Evolutionary conservation across 83 land plant species (phyloP).

Genomic region (Picea abies): DNA sequence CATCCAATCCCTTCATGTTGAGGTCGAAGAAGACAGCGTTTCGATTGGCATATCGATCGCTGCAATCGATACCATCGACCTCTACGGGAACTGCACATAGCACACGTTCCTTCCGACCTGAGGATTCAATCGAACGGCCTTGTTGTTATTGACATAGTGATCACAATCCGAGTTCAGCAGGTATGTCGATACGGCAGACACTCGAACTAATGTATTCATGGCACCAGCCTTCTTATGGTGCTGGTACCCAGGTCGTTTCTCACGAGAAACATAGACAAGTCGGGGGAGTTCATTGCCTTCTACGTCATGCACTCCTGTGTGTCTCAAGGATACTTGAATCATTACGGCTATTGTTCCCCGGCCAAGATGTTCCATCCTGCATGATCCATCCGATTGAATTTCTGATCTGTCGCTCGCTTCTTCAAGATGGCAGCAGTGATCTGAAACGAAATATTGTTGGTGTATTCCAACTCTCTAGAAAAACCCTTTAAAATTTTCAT

Average conservation of each 20-base stretch:
- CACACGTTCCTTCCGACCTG: constrained; percentile 44
- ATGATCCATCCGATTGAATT: constrained; percentile 44
- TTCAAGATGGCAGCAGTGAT: too few relatives aligned
- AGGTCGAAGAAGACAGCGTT: constrained; percentile 70
- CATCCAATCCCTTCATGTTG: constrained; percentile 87
- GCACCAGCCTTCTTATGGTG: constrained; percentile 55
- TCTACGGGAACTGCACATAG: constrained; percentile 64
- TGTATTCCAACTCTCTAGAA: too few relatives aligned
- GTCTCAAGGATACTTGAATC: constrained; percentile 53
- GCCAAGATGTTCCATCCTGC: constrained; percentile 61
- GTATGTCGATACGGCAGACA: constrained; percentile 62
- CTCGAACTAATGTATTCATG: constrained; percentile 58
- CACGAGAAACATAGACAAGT: constrained; percentile 45
- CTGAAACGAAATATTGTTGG: too few relatives aligned
- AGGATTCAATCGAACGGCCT: constrained; percentile 70
- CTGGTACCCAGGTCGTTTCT: constrained; percentile 47
- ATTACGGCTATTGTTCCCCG: constrained; percentile 48
- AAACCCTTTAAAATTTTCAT: too few relatives aligned
- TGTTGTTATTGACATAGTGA: constrained; percentile 69
- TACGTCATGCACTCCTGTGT: constrained; percentile 41
- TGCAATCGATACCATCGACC: constrained; percentile 64
- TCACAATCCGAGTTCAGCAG: constrained; percentile 71
- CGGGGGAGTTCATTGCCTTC: constrained; percentile 45
- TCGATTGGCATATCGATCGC: constrained; percentile 67
- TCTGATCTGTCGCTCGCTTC: too few relatives aligned